Conservation (phyloP, 1,284 basidiomycete species). For the Cryptococcus jaspeensis region DNA sequence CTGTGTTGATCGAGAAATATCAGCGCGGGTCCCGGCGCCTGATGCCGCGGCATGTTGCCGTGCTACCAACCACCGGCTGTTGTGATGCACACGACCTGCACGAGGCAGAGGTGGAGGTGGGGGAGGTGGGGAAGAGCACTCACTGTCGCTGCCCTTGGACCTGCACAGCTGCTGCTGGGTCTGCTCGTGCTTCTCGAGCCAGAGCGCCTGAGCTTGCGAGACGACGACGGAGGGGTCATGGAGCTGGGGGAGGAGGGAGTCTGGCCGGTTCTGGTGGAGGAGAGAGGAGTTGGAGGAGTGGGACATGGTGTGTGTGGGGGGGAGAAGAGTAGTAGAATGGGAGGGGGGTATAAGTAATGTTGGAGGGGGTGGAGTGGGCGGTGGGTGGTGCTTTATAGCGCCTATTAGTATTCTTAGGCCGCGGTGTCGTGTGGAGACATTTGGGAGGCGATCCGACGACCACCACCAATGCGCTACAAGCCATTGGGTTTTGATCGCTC, state of each 20-base stretch:
- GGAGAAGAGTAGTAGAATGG: neutral
- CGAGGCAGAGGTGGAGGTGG: neutral
- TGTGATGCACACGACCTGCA: neutral
- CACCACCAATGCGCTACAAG: too few relatives aligned
- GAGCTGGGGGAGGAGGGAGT: slow-evolving; percentile 22
- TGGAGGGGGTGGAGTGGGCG: too few relatives aligned
- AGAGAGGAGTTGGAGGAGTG: slow-evolving; percentile 38
- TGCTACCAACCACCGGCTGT: too few relatives aligned
- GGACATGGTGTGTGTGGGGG: slow-evolving; percentile 8
- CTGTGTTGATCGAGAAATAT: too few relatives aligned
- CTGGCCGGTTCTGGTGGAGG: slow-evolving; percentile 38
- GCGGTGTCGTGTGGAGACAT: too few relatives aligned
- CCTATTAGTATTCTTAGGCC: too few relatives aligned
- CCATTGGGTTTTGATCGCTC: too few relatives aligned
- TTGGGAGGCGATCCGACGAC: too few relatives aligned
- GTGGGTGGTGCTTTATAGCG: too few relatives aligned
- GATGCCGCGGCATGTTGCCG: too few relatives aligned
- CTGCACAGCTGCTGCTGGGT: slow-evolving; percentile 15
- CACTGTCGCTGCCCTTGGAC: slow-evolving; percentile 6
- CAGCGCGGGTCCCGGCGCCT: too few relatives aligned
- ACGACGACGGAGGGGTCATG: slow-evolving; percentile 2
- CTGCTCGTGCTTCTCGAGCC: slow-evolving; percentile 23
- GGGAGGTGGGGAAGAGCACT: neutral
- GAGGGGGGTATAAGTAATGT: neutral
- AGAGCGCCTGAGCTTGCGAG: slow-evolving; percentile 11